Evolutionary conservation across 2,329 filamentous ascomycete species (phyloP), one percentile per base, ranked within the genome.

Genomic region (Zelopaecilomyces penicillatus): DNA sequence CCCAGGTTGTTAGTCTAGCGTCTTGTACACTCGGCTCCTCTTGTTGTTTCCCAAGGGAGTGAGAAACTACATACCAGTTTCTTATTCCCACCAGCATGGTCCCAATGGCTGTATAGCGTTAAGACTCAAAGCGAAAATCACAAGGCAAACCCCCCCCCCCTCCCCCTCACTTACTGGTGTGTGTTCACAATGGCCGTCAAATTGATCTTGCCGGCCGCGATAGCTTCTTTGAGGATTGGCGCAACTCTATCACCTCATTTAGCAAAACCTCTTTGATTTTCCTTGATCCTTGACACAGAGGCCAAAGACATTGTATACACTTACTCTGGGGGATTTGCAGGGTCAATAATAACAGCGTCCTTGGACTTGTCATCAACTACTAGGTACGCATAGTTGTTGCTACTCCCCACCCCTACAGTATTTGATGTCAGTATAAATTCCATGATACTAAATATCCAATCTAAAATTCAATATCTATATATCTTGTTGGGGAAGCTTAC

Each of bases 141-240:
- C 19, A 19, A 19, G 19, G 19, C 19, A 19, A 19, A 19, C 19
- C 19, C 19, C 6, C 39, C 26, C 19, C 31, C 37, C 19, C 19
- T 3, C 6, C 39, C 26, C 19, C 31, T 37, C n/a, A 65, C 86
- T 66, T 71, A 95, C 90, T 97, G 91, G 60, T 98, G 93, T 2
- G 93, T 98, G 62, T 98, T 98, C 57, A 97, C 82, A 60, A 98
- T 95, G 41, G 83, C 86, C 27, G 77, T 89, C 50, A 98, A 69
- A 55, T 94, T 90, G 59, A 95, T 87, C 54, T 79, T 77, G 11
- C 84, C 83, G 26, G 72, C 68, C 35, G 80, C 67, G 5, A 87
- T 83, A 48, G 86, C 82, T 52, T 89, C 75, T 61, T 91, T 83
- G 42, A 98, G 67, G 11, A 82, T 65, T 0, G 79, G 79, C 0